Evolutionary conservation across 2,329 filamentous ascomycete genomes (phyloP).

Genomic region (Xylariaceae sp.): DNA sequence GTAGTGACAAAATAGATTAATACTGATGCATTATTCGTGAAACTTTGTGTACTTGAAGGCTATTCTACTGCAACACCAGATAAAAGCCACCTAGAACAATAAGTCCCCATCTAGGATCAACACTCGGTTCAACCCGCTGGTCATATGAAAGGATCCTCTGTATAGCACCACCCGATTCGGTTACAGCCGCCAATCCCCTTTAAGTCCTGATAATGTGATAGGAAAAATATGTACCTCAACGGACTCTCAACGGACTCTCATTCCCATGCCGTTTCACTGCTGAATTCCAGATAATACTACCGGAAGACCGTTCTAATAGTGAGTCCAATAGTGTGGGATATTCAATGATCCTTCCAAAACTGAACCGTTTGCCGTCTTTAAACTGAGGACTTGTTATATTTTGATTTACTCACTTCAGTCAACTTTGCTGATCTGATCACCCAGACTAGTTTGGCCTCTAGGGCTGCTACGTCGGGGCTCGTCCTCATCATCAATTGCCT

Average conservation of each 20-base stretch:
- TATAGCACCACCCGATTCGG: neutral
- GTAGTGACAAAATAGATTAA: neutral
- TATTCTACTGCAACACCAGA: constrained; percentile 27
- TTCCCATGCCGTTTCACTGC: constrained; percentile 6
- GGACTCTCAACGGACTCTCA: constrained; percentile 15
- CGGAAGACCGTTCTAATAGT: constrained; percentile 11
- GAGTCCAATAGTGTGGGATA: constrained; percentile 30
- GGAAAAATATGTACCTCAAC: constrained; percentile 19
- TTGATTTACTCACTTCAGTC: constrained; percentile 24
- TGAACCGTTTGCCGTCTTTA: neutral
- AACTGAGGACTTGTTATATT: neutral
- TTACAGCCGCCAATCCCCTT: neutral
- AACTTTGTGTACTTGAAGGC: constrained; percentile 15
- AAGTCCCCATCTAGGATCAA: constrained; percentile 1
- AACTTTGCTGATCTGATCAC: constrained; percentile 25
- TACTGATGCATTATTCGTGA: constrained; percentile 24
- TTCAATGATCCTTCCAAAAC: constrained; percentile 40
- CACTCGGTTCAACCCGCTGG: neutral
- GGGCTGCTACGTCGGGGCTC: constrained; percentile 49
- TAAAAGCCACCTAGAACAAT: constrained; percentile 19
- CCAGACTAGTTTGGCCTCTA: constrained; percentile 32
- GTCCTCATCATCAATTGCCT: constrained; percentile 55
- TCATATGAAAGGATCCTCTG: constrained; percentile 5
- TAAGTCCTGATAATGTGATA: constrained; percentile 13
- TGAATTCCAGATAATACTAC: constrained; percentile 21